phyloP scores from a whole-genome alignment of 179 eudicot genomes.

The Patellifolia procumbens region DNA sequence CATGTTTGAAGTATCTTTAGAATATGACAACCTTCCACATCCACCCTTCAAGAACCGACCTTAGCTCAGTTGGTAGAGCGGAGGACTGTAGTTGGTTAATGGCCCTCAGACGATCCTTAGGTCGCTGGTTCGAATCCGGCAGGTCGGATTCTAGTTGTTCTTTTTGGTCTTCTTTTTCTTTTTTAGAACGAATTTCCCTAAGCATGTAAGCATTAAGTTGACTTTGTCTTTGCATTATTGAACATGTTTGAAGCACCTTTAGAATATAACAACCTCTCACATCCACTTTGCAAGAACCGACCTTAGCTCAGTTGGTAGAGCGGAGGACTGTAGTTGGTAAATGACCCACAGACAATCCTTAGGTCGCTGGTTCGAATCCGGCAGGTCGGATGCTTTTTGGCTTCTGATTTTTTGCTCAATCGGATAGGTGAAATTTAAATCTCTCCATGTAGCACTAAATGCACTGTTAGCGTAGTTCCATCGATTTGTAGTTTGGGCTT shows the following conservation, averaged over 20 bases:
- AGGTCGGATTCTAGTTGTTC: slow-evolving; percentile 8
- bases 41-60: background rate
- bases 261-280: background rate
- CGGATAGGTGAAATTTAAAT: background rate
- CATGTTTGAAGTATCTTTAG: too few relatives aligned
- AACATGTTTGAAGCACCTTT: background rate
- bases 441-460: background rate
- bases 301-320: slow-evolving; percentile 12
- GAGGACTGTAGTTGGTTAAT: slow-evolving; percentile 7
- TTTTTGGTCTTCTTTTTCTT: background rate
- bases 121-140: slow-evolving; percentile 29
- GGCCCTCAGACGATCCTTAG: background rate
- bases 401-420: background rate
- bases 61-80: slow-evolving; percentile 10
- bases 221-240: background rate
- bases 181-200: background rate
- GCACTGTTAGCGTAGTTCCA: background rate
- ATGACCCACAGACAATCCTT: slow-evolving; percentile 30
- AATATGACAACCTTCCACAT: too few relatives aligned
- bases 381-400: slow-evolving; percentile 4
- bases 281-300: background rate
- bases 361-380: slow-evolving; percentile 65
- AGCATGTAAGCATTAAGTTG: background rate
- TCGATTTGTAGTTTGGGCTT: background rate
- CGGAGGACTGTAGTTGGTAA: background rate